Conservation (phyloP, 2,329 filamentous ascomycete genomes). For the Phaeosphaeriaceae sp. region DNA sequence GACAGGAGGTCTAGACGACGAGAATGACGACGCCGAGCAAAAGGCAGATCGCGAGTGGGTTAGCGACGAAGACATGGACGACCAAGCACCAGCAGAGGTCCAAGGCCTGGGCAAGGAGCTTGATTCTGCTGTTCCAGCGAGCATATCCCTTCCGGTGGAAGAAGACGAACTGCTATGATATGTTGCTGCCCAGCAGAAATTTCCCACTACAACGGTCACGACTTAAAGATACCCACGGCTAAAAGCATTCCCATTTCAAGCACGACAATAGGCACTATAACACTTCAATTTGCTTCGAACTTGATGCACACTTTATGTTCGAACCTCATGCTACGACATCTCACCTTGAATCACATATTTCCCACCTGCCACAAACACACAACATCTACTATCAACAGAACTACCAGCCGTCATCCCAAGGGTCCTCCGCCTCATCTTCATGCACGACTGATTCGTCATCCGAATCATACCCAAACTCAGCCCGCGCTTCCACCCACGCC, state of each 20-base stretch:
- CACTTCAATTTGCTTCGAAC: no score
- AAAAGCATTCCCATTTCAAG: background rate
- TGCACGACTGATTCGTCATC: background rate
- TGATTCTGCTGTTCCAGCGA: conserved; percentile 12
- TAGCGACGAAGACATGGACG: conserved; percentile 42
- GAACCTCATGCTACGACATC: background rate
- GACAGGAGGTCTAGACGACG: conserved; percentile 23
- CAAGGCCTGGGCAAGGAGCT: conserved; percentile 23
- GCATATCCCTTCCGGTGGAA: background rate
- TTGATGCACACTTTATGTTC: no score
- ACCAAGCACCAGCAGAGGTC: conserved; percentile 13
- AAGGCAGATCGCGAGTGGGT: conserved; percentile 31
- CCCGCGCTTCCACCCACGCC: background rate
- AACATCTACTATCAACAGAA: no score
- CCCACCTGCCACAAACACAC: no score
- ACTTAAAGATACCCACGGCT: conserved; percentile 3
- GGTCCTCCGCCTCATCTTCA: background rate
- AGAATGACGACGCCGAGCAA: conserved; percentile 21
- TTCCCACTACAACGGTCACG: background rate
- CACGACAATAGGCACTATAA: no score
- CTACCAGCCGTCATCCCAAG: background rate
- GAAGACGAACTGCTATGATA: conserved; percentile 3
- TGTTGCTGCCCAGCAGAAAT: background rate
- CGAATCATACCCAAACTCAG: background rate
- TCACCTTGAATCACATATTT: no score